Evolutionary conservation across 192 early-diverging fungal species (phyloP).

Genomic region (Rhizoclosmatium sp.): DNA sequence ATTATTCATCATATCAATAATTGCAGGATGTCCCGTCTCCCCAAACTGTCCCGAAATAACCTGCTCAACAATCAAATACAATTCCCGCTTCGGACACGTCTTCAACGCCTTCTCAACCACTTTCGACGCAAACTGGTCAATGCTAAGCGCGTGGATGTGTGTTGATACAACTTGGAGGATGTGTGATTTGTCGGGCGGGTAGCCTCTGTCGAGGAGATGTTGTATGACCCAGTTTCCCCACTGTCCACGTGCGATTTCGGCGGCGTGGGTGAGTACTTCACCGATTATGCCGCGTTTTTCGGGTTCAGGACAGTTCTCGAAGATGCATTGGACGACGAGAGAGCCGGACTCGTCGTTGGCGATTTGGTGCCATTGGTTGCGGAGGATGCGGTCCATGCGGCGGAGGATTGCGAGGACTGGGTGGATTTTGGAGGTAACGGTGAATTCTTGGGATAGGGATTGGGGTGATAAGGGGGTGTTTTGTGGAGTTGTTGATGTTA

Average conservation of each 20-base stretch:
- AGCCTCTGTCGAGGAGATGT: conserved; percentile 72
- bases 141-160: conserved; percentile 57
- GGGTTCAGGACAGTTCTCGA: conserved; percentile 70
- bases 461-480: conserved; percentile 16
- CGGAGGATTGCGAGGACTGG: conserved; percentile 20
- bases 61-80: conserved; percentile 49
- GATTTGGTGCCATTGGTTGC: conserved; percentile 66
- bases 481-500: conserved; percentile 27
- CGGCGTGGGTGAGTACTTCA: conserved; percentile 66
- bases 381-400: conserved; percentile 35
- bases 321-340: conserved; percentile 78
- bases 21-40: conserved; percentile 44
- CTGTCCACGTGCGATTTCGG: conserved; percentile 72
- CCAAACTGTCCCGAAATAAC: conserved; percentile 35
- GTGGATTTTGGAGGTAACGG: background rate
- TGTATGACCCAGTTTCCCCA: conserved; percentile 88
- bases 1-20: conserved; percentile 78
- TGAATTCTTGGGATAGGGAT: conserved; percentile 2
- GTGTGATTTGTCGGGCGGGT: conserved; percentile 56
- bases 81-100: conserved; percentile 48
- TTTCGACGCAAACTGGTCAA: conserved; percentile 79
- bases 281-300: conserved; percentile 71
- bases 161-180: conserved; percentile 50
- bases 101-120: conserved; percentile 77
- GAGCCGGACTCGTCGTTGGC: conserved; percentile 79